Conservation (phyloP, 352 stramenopile species). For the Lagenidium giganteum region DNA sequence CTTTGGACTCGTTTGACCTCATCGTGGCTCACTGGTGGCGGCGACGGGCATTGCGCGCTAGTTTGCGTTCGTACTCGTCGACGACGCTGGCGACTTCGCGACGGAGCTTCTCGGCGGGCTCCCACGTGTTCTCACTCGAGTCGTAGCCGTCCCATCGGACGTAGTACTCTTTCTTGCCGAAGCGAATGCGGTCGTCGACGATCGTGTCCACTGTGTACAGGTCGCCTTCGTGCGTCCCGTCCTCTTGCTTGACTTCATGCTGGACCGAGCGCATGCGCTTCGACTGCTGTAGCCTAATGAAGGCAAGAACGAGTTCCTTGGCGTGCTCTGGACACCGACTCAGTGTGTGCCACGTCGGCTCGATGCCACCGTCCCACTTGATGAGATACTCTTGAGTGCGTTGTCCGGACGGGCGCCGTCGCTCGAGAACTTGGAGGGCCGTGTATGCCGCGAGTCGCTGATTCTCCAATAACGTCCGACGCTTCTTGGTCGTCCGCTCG, state of each 20-base stretch:
- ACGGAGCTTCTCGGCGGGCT: conserved; percentile 39
- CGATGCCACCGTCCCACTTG: background rate
- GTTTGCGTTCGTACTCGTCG: conserved; percentile 36
- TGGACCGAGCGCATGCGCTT: background rate
- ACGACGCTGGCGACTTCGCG: conserved; percentile 47
- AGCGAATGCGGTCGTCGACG: conserved; percentile 34
- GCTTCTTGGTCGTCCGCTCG: too few species aligned
- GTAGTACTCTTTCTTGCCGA: conserved; percentile 44
- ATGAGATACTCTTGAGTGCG: conserved; percentile 3
- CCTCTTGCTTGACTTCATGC: background rate
- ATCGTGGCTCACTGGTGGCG: background rate
- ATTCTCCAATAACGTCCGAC: too few species aligned
- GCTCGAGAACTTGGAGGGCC: too few species aligned
- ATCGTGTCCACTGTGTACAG: conserved; percentile 65
- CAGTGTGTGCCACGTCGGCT: conserved; percentile 1
- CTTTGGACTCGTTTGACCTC: too few species aligned
- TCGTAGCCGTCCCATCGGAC: conserved; percentile 71
- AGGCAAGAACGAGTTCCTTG: background rate
- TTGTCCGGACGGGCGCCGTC: too few species aligned
- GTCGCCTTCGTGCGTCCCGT: conserved; percentile 1
- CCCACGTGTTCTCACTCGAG: conserved; percentile 62
- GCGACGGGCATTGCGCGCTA: conserved; percentile 1
- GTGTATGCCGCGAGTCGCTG: too few species aligned
- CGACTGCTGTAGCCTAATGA: background rate
- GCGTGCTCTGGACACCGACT: background rate